A percentile compares a stretch with the other conserved stretches of the same genome.
These are phyloP conservation scores for Trichosporon ovoides DNA, from an alignment of 1,284 basidiomycete species.

Conservation along the genomic window DNA sequence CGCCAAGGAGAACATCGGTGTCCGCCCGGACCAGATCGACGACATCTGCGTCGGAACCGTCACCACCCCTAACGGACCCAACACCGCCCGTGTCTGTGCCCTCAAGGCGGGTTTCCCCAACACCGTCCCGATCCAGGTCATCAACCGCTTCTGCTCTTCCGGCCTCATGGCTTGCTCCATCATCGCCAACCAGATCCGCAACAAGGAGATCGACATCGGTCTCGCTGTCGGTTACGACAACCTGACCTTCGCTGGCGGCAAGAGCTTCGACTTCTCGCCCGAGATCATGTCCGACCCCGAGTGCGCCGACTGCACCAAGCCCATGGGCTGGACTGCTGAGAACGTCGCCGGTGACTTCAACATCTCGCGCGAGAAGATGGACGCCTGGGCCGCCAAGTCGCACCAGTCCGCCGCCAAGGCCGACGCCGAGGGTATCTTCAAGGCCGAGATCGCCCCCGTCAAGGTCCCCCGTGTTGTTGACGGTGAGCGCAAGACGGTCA, in stretches of 20 bases:
- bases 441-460: constrained; percentile 83
- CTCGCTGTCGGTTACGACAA: constrained; percentile 91
- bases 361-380: constrained; percentile 76
- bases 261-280: constrained; percentile 55
- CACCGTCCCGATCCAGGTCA: constrained; percentile 67
- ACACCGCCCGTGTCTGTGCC: constrained; percentile 15
- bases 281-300: constrained; percentile 68
- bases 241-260: constrained; percentile 59
- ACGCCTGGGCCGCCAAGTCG: constrained; percentile 73
- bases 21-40: constrained; percentile 19
- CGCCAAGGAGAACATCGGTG: constrained; percentile 21
- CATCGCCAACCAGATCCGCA: constrained; percentile 80
- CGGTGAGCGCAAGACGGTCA: constrained; percentile 55
- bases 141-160: constrained; percentile 93
- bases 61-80: constrained; percentile 13
- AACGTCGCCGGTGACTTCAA: constrained; percentile 82
- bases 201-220: constrained; percentile 85
- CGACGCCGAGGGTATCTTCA: constrained; percentile 83
- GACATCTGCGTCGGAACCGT: constrained; percentile 24
- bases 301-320: constrained; percentile 84
- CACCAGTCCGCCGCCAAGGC: constrained; percentile 80
- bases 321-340: constrained; percentile 96
- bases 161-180: constrained; percentile 63
- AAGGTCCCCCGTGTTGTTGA: constrained; percentile 49
- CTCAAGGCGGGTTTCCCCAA: constrained; percentile 21